Evolutionary conservation across 2,329 filamentous ascomycete species (phyloP).

Genomic region (Epichloe coenophiala): DNA sequence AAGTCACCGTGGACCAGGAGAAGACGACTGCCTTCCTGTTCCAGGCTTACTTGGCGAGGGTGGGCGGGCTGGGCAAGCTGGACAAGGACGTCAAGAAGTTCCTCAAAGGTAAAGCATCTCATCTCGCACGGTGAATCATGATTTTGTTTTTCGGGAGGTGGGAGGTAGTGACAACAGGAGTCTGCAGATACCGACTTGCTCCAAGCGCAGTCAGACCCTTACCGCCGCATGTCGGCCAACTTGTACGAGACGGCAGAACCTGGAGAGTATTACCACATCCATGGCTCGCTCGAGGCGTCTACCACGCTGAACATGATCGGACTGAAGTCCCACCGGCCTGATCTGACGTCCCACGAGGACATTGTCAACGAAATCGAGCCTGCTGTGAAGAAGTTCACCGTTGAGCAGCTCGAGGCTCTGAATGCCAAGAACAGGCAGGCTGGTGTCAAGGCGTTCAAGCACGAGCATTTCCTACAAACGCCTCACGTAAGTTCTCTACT

Average conservation of each 20-base stretch:
- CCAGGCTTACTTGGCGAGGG: constrained; percentile 21
- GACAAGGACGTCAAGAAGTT: constrained; percentile 15
- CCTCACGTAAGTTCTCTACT: constrained; percentile 20
- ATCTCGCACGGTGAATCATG: no score
- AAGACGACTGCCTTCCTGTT: constrained; percentile 30
- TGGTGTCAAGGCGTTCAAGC: constrained; percentile 44
- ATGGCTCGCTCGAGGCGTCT: constrained; percentile 59
- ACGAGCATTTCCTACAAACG: constrained; percentile 44
- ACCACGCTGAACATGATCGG: constrained; percentile 59
- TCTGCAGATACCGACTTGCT: constrained; percentile 55
- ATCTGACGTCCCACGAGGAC: constrained; percentile 44
- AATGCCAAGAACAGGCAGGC: constrained; percentile 45
- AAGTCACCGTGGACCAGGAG: constrained; percentile 21
- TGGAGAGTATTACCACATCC: constrained; percentile 61
- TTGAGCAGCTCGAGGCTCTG: constrained; percentile 41
- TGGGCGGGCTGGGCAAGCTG: constrained; percentile 25
- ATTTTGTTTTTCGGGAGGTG: neutral
- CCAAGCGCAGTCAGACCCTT: constrained; percentile 55
- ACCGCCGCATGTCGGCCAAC: constrained; percentile 60
- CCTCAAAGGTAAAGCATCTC: constrained; percentile 2
- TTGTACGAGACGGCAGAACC: constrained; percentile 53
- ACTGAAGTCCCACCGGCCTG: constrained; percentile 45
- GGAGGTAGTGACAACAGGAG: neutral
- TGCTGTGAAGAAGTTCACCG: constrained; percentile 40
- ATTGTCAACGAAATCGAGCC: constrained; percentile 46